These are phyloP conservation scores for Suhomyces faveliae DNA, from an alignment of 805 yeast species.

Conservation along the genomic window DNA sequence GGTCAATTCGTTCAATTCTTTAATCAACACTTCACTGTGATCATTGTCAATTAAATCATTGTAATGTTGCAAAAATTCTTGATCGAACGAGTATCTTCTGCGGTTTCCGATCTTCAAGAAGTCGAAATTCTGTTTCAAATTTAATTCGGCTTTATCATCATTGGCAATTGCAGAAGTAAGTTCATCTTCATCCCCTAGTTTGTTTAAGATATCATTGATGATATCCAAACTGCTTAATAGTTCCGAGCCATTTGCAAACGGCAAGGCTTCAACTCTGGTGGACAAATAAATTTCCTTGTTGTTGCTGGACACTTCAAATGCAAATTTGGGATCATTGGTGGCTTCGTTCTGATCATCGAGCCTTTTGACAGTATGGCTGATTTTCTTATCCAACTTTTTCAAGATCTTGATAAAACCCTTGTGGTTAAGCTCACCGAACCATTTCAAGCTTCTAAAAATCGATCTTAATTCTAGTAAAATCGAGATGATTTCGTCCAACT, in stretches of 20 bases:
- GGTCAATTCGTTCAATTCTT: conserved; percentile 34
- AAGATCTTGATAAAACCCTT: conserved; percentile 86
- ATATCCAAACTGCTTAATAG: conserved; percentile 51
- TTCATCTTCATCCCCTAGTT: conserved; percentile 37
- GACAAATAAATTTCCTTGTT: conserved; percentile 46
- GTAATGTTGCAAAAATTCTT: conserved; percentile 20
- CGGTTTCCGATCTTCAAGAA: conserved; percentile 23
- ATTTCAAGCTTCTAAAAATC: conserved; percentile 76
- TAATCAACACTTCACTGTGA: conserved; percentile 43
- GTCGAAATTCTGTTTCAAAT: conserved; percentile 9
- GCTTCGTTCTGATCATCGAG: conserved; percentile 11
- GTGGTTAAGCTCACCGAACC: conserved; percentile 92
- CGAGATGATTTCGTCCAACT: conserved; percentile 39
- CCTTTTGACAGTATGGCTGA: conserved; percentile 25
- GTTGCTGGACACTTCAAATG: conserved; percentile 26
- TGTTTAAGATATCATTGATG: conserved; percentile 52
- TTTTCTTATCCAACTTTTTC: conserved; percentile 86
- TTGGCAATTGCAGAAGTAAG: conserved; percentile 1
- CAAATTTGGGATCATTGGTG: conserved; percentile 7
- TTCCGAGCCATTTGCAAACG: conserved; percentile 73
- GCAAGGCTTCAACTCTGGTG: conserved; percentile 68
- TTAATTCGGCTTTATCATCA: conserved; percentile 4
- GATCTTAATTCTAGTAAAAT: conserved; percentile 75
- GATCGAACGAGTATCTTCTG: conserved; percentile 26
- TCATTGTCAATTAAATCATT: conserved; percentile 34